A percentile compares a stretch with the other conserved stretches of the same genome.
phyloP scores from a whole-genome alignment of 768 basidiomycete genomes.

The Macrolepiota dolichaula region DNA sequence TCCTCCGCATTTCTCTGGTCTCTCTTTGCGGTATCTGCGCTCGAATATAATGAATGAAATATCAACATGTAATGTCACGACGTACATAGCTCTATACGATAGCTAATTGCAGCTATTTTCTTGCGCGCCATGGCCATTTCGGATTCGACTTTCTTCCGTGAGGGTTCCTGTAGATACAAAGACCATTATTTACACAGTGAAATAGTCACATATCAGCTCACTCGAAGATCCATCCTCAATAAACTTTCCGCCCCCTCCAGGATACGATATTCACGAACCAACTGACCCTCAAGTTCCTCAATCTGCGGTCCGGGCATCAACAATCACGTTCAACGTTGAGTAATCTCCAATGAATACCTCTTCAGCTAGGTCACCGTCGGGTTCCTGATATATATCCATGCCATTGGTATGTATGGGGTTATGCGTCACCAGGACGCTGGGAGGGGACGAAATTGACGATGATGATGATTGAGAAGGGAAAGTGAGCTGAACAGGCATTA shows the following conservation, averaged over 20 bases:
- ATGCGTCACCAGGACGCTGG: not conserved
- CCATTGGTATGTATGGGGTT: slow-evolving; percentile 3
- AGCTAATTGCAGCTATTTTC: slow-evolving; percentile 67
- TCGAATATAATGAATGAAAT: slow-evolving; percentile 1
- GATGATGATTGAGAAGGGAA: slow-evolving; percentile 4
- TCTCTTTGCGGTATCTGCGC: not conserved
- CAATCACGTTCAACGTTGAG: not conserved
- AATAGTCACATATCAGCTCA: slow-evolving; percentile 23
- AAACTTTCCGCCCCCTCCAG: slow-evolving; percentile 93
- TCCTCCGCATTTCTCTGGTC: slow-evolving; percentile 10
- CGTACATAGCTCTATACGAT: slow-evolving; percentile 54
- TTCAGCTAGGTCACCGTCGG: not conserved
- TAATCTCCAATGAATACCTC: not conserved
- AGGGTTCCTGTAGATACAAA: slow-evolving; percentile 42
- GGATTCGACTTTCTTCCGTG: slow-evolving; percentile 68
- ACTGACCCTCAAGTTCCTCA: slow-evolving; percentile 59
- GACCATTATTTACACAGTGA: slow-evolving; percentile 6
- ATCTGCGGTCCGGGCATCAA: slow-evolving; percentile 41
- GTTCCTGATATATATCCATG: not conserved
- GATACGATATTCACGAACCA: slow-evolving; percentile 77
- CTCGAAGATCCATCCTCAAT: slow-evolving; percentile 61
- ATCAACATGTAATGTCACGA: slow-evolving; percentile 1
- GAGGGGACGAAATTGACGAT: slow-evolving; percentile 1
- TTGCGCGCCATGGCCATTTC: slow-evolving; percentile 74
- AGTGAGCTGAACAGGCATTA: slow-evolving; percentile 4